phyloP scores from a whole-genome alignment of 495 filamentous ascomycete genomes.

The Neurospora hispaniola region DNA sequence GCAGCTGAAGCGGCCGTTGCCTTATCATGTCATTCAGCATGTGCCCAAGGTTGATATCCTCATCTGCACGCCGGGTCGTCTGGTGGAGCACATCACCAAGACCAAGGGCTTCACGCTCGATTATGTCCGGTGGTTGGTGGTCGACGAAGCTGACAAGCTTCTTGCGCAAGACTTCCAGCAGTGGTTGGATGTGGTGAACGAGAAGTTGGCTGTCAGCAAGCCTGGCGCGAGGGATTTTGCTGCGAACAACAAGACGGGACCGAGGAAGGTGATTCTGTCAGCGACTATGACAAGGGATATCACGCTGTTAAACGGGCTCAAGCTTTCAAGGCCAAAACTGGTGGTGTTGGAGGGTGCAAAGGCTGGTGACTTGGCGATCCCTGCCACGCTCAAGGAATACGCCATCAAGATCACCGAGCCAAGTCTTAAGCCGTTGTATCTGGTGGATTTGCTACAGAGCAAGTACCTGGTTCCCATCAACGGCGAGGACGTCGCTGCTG shows the following conservation, averaged over 20 bases:
- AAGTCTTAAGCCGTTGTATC: slow-evolving; percentile 73
- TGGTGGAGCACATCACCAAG: slow-evolving; percentile 80
- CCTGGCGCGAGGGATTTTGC: slow-evolving; percentile 36
- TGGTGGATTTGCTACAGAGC: slow-evolving; percentile 51
- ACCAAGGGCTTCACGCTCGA: slow-evolving; percentile 71
- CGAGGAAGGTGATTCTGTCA: slow-evolving; percentile 70
- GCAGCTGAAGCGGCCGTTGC: slow-evolving; percentile 26
- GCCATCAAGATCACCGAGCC: slow-evolving; percentile 65
- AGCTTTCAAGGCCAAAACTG: slow-evolving; percentile 61
- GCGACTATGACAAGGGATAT: slow-evolving; percentile 91
- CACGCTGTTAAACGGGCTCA: slow-evolving; percentile 63
- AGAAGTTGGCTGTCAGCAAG: slow-evolving; percentile 38
- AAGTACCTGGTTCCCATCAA: slow-evolving; percentile 16
- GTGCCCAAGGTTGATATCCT: slow-evolving; percentile 74
- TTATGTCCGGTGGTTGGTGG: slow-evolving; percentile 72
- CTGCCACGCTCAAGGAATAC: slow-evolving; percentile 57
- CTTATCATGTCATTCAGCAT: slow-evolving; percentile 51
- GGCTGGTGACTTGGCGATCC: slow-evolving; percentile 46
- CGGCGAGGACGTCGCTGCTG: background rate
- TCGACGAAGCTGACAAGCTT: slow-evolving; percentile 90
- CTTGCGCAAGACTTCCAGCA: slow-evolving; percentile 88
- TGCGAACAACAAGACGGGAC: slow-evolving; percentile 35
- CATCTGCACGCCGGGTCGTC: slow-evolving; percentile 82
- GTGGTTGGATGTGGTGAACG: slow-evolving; percentile 69
- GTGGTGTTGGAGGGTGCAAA: slow-evolving; percentile 55